Evolutionary conservation across 2,329 filamentous ascomycete genomes (phyloP), one percentile per base, ranked within the genome.

Genomic region (Fusarium papillatum): DNA sequence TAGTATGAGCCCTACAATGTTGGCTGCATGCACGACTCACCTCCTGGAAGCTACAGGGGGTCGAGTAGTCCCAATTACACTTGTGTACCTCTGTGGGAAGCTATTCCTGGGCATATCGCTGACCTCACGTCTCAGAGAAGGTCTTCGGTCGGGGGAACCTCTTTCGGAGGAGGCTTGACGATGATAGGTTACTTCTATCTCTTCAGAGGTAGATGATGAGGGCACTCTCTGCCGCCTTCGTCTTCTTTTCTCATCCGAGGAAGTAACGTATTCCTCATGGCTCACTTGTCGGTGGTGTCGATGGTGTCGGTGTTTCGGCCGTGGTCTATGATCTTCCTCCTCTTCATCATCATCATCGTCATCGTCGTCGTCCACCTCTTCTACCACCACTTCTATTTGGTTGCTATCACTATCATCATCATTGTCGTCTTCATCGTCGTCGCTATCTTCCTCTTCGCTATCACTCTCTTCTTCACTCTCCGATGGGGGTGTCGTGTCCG

Each of bases 1-100:
- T 70, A 76, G 69, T 64, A 29, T 26, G 26, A 31, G 13, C 11
- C 38, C n/a, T 39, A 31, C 9, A 24, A 34, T n/a, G 31, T 39
- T 7, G n/a, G 48, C n/a, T 34, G 19, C 57, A 14, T 36, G 16
- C 13, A 55, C 14, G 19, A 69, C 78, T 64, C 64, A 82, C 83
- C 81, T 82, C 69, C 80, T 79, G 9, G 82, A 83, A 9, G 82
- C 74, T 7, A 84, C 73, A 5, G 83, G 83, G 9, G 83, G 83
- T 13, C 83, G 78, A 50, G 83, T 82, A 53, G 79, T 77, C 53
- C 82, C 82, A 65, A 84, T 82, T 11, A 84, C 77, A 68, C 81
- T 81, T 2, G 78, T 61, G 3, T 78, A 74, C 43, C 80, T 75
- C 50, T 73, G 71, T 11, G 74, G 79, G 10, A 79, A 76, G 57